These are phyloP conservation scores for Leishmania amazonensis DNA, from an alignment of 208 protist species.

Conservation along the genomic window DNA sequence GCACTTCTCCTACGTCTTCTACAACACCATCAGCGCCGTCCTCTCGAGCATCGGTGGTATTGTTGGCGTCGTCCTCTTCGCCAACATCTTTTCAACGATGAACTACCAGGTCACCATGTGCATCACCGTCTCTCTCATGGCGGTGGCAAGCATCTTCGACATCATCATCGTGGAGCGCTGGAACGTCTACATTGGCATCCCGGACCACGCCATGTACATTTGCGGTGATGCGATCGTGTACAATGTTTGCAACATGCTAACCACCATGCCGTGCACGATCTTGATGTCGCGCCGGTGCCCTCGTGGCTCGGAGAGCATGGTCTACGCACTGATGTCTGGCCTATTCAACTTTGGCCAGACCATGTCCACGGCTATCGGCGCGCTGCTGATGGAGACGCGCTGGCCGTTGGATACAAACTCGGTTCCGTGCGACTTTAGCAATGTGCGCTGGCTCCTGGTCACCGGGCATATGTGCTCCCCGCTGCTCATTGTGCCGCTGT, in stretches of 20 bases:
- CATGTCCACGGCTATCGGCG: conserved; percentile 43
- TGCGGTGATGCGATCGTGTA: conserved; percentile 66
- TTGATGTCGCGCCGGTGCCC: conserved; percentile 81
- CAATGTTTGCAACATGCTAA: conserved; percentile 58
- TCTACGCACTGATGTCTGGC: conserved; percentile 79
- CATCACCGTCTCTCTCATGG: conserved; percentile 45
- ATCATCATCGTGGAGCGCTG: conserved; percentile 79
- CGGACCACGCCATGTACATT: conserved; percentile 72
- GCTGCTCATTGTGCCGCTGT: conserved; percentile 58
- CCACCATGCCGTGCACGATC: conserved; percentile 73
- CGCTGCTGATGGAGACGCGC: conserved; percentile 50
- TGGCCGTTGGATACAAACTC: conserved; percentile 44
- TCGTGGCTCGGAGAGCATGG: conserved; percentile 72
- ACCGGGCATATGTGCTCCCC: conserved; percentile 56
- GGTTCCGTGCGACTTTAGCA: conserved; percentile 66
- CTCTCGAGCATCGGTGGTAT: conserved; percentile 53
- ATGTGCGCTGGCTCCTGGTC: conserved; percentile 60
- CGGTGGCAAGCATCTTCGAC: conserved; percentile 64
- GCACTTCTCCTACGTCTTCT: conserved; percentile 64
- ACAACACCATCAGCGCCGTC: conserved; percentile 49
- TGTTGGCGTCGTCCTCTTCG: conserved; percentile 56
- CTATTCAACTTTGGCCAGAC: conserved; percentile 71
- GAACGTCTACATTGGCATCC: conserved; percentile 61
- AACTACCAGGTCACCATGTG: conserved; percentile 69
- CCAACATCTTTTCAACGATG: conserved; percentile 52